A percentile compares a stretch with the other conserved stretches of the same genome.
Conservation (phyloP, 768 basidiomycete genomes). For the Amanita fuliginea region DNA sequence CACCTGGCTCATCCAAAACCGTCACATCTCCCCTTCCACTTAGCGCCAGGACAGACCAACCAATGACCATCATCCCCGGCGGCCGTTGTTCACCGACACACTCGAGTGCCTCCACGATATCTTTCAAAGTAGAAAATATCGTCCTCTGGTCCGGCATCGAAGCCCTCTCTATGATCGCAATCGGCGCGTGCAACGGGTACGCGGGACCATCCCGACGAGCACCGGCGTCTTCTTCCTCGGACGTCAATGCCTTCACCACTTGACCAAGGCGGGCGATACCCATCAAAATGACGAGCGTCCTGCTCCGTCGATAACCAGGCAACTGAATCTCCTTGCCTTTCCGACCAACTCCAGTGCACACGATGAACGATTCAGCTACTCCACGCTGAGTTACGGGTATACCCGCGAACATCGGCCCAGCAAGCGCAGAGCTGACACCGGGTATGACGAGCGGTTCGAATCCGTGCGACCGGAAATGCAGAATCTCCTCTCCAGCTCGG, state of each 20-base stretch:
- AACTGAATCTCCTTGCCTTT: conserved; percentile 71
- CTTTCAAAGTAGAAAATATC: conserved; percentile 63
- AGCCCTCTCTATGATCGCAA: conserved; percentile 92
- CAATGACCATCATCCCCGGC: conserved; percentile 93
- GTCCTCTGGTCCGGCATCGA: conserved; percentile 89
- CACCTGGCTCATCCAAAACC: conserved; percentile 44
- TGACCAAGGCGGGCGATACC: conserved; percentile 79
- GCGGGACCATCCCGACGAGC: conserved; percentile 27
- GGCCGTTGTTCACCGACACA: conserved; percentile 78
- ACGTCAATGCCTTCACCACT: conserved; percentile 52
- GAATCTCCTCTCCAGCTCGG: conserved; percentile 87
- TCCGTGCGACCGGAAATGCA: conserved; percentile 82
- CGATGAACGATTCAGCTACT: conserved; percentile 77
- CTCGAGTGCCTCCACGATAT: conserved; percentile 62
- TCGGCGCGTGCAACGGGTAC: conserved; percentile 72
- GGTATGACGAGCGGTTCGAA: conserved; percentile 81
- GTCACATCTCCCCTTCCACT: conserved; percentile 61
- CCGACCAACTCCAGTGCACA: conserved; percentile 92
- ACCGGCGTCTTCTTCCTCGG: conserved; percentile 8
- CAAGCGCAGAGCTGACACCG: conserved; percentile 82
- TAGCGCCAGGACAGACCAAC: conserved; percentile 80
- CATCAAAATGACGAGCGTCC: conserved; percentile 87
- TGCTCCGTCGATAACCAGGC: conserved; percentile 77
- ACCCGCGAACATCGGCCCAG: conserved; percentile 79
- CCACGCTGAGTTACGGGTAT: conserved; percentile 96